phyloP scores from a whole-genome alignment of 2,329 filamentous ascomycete genomes.

The Aspergillus versicolor region DNA sequence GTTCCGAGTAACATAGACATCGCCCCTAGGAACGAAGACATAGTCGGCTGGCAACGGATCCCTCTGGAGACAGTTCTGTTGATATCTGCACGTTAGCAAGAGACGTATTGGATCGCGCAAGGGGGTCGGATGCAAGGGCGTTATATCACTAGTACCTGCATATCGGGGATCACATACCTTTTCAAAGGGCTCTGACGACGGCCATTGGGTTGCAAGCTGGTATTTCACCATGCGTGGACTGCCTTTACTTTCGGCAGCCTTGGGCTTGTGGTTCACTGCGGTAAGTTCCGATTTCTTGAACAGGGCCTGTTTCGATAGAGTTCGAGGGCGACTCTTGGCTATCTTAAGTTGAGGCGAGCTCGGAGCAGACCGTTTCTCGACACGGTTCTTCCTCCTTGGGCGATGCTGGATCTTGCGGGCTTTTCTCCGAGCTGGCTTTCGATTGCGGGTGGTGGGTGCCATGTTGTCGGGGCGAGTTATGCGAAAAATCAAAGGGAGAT shows the following conservation, averaged over 20 bases:
- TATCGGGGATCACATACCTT: conserved; percentile 20
- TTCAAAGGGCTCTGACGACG: conserved; percentile 28
- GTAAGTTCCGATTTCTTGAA: not conserved
- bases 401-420: conserved; percentile 7
- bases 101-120: conserved; percentile 6
- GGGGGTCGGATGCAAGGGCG: not conserved
- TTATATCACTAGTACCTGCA: not conserved
- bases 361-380: conserved; percentile 10
- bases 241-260: not conserved
- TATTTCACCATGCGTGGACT: conserved; percentile 13
- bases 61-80: conserved; percentile 32
- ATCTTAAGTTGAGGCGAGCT: conserved; percentile 16
- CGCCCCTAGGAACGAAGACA: conserved; percentile 42
- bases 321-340: conserved; percentile 1
- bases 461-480: conserved; percentile 11
- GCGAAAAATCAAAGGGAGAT: not conserved
- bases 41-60: conserved; percentile 32
- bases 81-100: conserved; percentile 5
- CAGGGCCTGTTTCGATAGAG: conserved; percentile 6
- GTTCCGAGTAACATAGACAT: conserved; percentile 45
- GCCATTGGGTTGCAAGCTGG: conserved; percentile 17
- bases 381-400: conserved; percentile 11
- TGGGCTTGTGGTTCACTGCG: conserved; percentile 6
- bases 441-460: conserved; percentile 13
- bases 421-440: conserved; percentile 13